Evolutionary conservation across 768 basidiomycete genomes (phyloP).

Genomic region (Psilocybe tampanensis): DNA sequence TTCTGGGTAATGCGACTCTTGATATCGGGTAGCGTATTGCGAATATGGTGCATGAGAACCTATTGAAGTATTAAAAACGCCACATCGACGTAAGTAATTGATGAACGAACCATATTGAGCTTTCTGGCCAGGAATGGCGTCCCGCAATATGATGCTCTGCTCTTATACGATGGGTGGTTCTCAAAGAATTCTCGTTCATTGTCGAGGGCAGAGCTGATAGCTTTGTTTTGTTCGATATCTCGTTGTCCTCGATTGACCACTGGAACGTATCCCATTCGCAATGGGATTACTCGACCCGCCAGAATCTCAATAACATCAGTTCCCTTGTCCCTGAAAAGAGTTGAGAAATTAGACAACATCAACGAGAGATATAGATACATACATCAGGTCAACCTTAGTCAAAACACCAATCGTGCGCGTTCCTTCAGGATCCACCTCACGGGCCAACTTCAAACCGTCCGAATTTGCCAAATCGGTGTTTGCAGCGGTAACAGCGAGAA

Average conservation of each 20-base stretch:
- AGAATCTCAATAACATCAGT: constrained; percentile 99
- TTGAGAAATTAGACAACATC: constrained; percentile 1
- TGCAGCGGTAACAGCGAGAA: constrained; percentile 94
- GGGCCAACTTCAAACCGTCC: constrained; percentile 93
- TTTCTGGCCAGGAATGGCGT: constrained; percentile 96
- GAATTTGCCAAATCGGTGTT: constrained; percentile 99
- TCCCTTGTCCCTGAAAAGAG: constrained; percentile 82
- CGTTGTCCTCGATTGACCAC: constrained; percentile 98
- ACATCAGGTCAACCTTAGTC: constrained; percentile 99
- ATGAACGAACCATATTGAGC: constrained; percentile 78
- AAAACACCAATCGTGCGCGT: constrained; percentile 96
- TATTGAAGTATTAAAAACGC: constrained; percentile 27
- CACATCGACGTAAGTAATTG: constrained; percentile 1
- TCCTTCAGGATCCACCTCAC: constrained; percentile 97
- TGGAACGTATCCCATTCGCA: constrained; percentile 96
- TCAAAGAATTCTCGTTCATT: constrained; percentile 94
- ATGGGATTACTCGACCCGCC: constrained; percentile 94
- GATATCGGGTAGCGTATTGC: constrained; percentile 97
- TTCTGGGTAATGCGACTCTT: constrained; percentile 94
- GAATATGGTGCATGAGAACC: constrained; percentile 99
- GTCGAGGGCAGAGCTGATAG: constrained; percentile 85
- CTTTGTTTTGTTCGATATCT: constrained; percentile 89
- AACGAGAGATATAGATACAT: constrained; percentile 30
- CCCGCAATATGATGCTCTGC: constrained; percentile 95
- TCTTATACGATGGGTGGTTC: constrained; percentile 89